Evolutionary conservation across 495 filamentous ascomycete genomes (phyloP).

Genomic region (Hypoxylon trugodes): DNA sequence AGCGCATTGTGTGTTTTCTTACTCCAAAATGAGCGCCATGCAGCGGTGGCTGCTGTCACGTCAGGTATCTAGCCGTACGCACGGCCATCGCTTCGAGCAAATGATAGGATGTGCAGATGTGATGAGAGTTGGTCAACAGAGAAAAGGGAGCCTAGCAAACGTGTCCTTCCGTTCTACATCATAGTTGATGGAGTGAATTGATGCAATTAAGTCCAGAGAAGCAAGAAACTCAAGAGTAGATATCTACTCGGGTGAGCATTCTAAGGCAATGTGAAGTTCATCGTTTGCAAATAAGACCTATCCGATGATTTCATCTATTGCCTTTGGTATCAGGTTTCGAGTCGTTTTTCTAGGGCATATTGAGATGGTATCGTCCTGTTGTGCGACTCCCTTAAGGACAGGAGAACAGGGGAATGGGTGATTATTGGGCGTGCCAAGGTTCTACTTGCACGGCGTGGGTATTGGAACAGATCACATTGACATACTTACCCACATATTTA

Average conservation of each 20-base stretch:
- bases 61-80: slow-evolving; percentile 32
- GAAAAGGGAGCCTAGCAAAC: slow-evolving; percentile 18
- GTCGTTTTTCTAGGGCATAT: not conserved
- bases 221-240: no score
- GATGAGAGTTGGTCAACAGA: slow-evolving; percentile 1
- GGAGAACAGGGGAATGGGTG: not conserved
- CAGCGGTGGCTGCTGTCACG: slow-evolving; percentile 38
- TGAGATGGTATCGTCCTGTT: slow-evolving; percentile 9
- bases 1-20: slow-evolving; percentile 1
- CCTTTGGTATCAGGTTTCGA: not conserved
- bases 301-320: not conserved
- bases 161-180: not conserved
- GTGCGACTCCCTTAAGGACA: slow-evolving; percentile 21
- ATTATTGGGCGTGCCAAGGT: slow-evolving; percentile 8
- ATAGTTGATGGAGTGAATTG: no score
- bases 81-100: not conserved
- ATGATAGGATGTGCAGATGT: slow-evolving; percentile 2
- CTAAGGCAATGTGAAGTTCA: no score
- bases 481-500: not conserved
- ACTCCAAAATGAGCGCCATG: slow-evolving; percentile 31
- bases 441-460: slow-evolving; percentile 5
- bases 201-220: no score
- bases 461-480: not conserved
- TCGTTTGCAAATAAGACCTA: no score
- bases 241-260: no score